Conservation (phyloP, 805 yeast genomes). For the Wickerhamiella azyma region DNA sequence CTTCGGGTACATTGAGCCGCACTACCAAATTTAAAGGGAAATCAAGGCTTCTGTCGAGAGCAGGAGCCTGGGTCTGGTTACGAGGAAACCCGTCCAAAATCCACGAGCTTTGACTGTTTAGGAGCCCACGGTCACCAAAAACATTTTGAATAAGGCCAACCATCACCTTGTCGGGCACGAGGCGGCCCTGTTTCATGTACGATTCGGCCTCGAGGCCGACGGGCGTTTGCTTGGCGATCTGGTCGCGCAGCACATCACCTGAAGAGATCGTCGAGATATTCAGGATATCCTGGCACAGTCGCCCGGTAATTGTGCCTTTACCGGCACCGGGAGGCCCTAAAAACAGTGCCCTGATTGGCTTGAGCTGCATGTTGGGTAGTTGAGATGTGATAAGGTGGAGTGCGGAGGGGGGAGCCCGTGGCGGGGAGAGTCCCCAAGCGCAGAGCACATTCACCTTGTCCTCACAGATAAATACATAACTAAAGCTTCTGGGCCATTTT, state of each 20-base stretch:
- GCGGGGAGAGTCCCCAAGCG: too few species aligned
- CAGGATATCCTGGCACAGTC: constrained; percentile 42
- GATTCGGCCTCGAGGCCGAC: constrained; percentile 37
- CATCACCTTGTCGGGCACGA: constrained; percentile 65
- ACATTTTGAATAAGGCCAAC: constrained; percentile 42
- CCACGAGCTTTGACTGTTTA: constrained; percentile 41
- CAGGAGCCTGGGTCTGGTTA: constrained; percentile 56
- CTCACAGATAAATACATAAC: background rate
- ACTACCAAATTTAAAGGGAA: constrained; percentile 57
- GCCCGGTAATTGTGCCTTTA: constrained; percentile 75
- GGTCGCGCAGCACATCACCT: constrained; percentile 67
- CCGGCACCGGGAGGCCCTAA: constrained; percentile 96
- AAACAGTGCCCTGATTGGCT: constrained; percentile 33
- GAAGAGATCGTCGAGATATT: constrained; percentile 52
- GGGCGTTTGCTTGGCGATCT: constrained; percentile 40
- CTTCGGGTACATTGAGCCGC: constrained; percentile 74
- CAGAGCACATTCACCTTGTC: too few species aligned
- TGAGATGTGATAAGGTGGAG: background rate
- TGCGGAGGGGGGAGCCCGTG: too few species aligned
- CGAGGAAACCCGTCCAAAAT: constrained; percentile 89
- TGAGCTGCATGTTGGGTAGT: background rate
- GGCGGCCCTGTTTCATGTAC: constrained; percentile 46
- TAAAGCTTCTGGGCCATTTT: background rate
- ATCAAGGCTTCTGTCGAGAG: constrained; percentile 34
- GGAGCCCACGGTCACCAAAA: constrained; percentile 32